A percentile compares a stretch with the other conserved stretches of the same genome.
Evolutionary conservation across 1,139 yeast genomes (phyloP).

Genomic region (Pichia sp.): DNA sequence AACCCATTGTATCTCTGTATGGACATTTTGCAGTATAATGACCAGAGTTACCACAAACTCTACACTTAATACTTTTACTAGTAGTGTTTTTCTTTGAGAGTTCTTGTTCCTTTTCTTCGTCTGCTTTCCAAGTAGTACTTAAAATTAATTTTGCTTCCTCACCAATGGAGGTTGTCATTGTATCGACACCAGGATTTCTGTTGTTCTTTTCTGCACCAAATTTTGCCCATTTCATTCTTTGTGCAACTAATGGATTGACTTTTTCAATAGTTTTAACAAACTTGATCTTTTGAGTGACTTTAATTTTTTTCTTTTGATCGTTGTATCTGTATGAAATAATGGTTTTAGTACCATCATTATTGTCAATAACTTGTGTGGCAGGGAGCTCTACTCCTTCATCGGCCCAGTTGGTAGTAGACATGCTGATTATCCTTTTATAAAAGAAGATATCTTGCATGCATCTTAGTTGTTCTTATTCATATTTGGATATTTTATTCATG

Average conservation of each 20-base stretch:
- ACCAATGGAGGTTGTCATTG: slow-evolving; percentile 82
- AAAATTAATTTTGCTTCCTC: slow-evolving; percentile 62
- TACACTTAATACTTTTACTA: slow-evolving; percentile 50
- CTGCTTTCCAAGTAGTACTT: slow-evolving; percentile 64
- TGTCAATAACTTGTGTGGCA: slow-evolving; percentile 64
- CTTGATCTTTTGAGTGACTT: slow-evolving; percentile 77
- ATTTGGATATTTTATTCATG: too few species aligned
- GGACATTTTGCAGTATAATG: slow-evolving; percentile 97
- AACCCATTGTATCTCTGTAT: slow-evolving; percentile 81
- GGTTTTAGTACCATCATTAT: slow-evolving; percentile 86
- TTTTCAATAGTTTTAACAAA: slow-evolving; percentile 72
- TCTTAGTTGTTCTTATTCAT: too few species aligned
- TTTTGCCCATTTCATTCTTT: slow-evolving; percentile 66
- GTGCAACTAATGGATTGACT: slow-evolving; percentile 72
- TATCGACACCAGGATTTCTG: slow-evolving; percentile 74
- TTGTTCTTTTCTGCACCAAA: slow-evolving; percentile 78
- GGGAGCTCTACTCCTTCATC: slow-evolving; percentile 58
- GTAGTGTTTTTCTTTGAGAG: slow-evolving; percentile 35
- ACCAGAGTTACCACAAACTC: slow-evolving; percentile 83
- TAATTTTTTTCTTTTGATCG: slow-evolving; percentile 77
- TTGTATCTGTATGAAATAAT: slow-evolving; percentile 72
- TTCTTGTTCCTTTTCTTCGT: slow-evolving; percentile 53
- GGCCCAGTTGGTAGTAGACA: slow-evolving; percentile 42
- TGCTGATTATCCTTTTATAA: too few species aligned
- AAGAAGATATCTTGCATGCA: too few species aligned